Evolutionary conservation across 2,329 filamentous ascomycete species (phyloP).

Genomic region (Fusarium guadeloupense): DNA sequence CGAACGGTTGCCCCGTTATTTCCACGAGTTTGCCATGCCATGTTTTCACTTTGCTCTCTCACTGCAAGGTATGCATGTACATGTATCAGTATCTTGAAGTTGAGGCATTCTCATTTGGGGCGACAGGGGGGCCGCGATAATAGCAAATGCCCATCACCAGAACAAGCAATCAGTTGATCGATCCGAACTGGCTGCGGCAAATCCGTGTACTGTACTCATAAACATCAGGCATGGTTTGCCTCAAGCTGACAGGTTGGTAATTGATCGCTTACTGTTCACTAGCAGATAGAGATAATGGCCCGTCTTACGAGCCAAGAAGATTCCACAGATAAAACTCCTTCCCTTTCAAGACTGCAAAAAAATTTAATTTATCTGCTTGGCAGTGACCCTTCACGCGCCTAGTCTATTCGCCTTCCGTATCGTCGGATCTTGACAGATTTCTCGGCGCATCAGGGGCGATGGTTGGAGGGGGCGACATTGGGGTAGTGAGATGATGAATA

Average conservation of each 20-base stretch:
- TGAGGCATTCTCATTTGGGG: neutral
- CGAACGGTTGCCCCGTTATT: neutral
- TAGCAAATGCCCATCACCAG: neutral
- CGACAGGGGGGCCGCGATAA: too few relatives aligned
- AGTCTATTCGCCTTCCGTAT: neutral
- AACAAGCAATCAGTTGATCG: neutral
- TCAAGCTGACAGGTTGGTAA: neutral
- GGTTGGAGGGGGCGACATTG: constrained; percentile 15
- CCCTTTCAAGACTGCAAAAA: constrained; percentile 17
- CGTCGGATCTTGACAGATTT: constrained; percentile 25
- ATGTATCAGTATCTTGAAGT: neutral
- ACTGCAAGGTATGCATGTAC: too few relatives aligned
- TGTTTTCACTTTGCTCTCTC: too few relatives aligned
- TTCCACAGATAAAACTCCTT: constrained; percentile 16
- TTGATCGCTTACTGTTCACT: neutral
- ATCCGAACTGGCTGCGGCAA: neutral
- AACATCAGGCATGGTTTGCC: neutral
- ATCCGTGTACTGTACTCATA: neutral
- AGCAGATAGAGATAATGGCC: neutral
- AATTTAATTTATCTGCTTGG: constrained; percentile 1
- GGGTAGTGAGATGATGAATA: neutral
- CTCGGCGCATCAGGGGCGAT: neutral
- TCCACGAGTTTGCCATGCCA: neutral
- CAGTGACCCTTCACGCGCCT: neutral
- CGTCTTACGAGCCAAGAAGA: neutral